Conservation (phyloP, 2,329 filamentous ascomycete genomes). For the Trichoderma sp. region DNA sequence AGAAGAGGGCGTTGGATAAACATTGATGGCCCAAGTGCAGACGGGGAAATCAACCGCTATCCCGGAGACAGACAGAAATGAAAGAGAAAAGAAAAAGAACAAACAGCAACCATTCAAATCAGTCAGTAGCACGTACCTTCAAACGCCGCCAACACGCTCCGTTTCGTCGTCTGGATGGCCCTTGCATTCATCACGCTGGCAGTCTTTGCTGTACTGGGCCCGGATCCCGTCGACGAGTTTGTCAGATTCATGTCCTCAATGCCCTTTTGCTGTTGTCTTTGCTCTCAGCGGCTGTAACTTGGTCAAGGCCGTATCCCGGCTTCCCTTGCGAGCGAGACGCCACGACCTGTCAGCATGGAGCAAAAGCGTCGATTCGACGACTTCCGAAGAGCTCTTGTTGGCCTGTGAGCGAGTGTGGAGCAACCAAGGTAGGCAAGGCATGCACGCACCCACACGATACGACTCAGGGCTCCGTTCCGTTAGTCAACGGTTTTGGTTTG, state of each 20-base stretch:
- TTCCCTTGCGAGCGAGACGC: not conserved
- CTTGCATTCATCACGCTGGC: slow-evolving; percentile 31
- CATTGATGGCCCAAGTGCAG: slow-evolving; percentile 2
- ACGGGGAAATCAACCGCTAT: slow-evolving; percentile 15
- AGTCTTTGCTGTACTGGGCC: slow-evolving; percentile 49
- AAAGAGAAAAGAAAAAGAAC: not conserved
- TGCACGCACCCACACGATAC: slow-evolving; percentile 6
- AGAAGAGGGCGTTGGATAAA: not conserved
- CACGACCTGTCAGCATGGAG: not conserved
- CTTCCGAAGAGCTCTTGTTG: not conserved
- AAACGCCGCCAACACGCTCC: slow-evolving; percentile 61
- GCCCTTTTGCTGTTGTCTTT: not conserved
- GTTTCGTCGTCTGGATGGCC: slow-evolving; percentile 51
- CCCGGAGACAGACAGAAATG: not conserved
- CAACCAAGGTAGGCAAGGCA: not conserved
- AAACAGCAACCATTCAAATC: not conserved
- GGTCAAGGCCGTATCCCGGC: not conserved
- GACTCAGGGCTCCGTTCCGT: not conserved
- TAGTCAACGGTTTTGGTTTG: not conserved
- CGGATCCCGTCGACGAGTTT: slow-evolving; percentile 54
- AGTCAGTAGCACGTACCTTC: slow-evolving; percentile 51
- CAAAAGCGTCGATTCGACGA: not conserved
- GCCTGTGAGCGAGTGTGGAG: not conserved
- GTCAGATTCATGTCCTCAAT: slow-evolving; percentile 48
- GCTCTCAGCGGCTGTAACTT: not conserved